Conservation (phyloP, 768 basidiomycete genomes). For the Pulveroboletus sp. region DNA sequence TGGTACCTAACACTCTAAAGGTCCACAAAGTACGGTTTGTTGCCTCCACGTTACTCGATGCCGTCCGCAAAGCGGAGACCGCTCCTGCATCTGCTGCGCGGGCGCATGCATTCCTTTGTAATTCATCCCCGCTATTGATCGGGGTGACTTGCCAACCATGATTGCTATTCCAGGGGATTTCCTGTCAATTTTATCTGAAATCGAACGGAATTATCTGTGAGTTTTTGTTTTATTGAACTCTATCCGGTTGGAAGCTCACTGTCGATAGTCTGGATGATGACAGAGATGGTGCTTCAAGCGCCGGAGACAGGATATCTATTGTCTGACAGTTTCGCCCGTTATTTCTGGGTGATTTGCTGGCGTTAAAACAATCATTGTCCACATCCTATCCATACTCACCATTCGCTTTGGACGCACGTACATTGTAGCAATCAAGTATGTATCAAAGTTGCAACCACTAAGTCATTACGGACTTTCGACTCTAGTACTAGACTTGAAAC, state of each 20-base stretch:
- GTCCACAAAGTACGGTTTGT: conserved; percentile 94
- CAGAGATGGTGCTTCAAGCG: conserved; percentile 42
- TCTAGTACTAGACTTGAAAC: too few species aligned
- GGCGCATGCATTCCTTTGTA: conserved; percentile 85
- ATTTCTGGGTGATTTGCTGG: not conserved
- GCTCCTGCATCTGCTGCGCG: conserved; percentile 78
- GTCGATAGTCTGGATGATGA: conserved; percentile 49
- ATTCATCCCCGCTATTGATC: conserved; percentile 23
- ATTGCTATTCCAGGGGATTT: conserved; percentile 70
- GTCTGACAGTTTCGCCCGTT: conserved; percentile 10
- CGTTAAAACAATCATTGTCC: not conserved
- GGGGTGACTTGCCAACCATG: conserved; percentile 3
- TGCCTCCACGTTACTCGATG: conserved; percentile 84
- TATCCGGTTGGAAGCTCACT: conserved; percentile 17
- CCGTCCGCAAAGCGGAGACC: conserved; percentile 77
- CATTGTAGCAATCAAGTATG: not conserved
- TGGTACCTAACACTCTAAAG: conserved; percentile 32
- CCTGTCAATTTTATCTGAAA: conserved; percentile 85
- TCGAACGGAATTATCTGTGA: conserved; percentile 86
- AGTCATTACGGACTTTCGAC: too few species aligned
- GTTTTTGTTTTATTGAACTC: conserved; percentile 23
- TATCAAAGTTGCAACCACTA: not conserved
- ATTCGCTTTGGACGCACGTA: not conserved
- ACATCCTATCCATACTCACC: conserved; percentile 5
- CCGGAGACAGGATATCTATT: conserved; percentile 49